Conservation (phyloP, 768 basidiomycete genomes). For the Lepiota brunneoincarnata region DNA sequence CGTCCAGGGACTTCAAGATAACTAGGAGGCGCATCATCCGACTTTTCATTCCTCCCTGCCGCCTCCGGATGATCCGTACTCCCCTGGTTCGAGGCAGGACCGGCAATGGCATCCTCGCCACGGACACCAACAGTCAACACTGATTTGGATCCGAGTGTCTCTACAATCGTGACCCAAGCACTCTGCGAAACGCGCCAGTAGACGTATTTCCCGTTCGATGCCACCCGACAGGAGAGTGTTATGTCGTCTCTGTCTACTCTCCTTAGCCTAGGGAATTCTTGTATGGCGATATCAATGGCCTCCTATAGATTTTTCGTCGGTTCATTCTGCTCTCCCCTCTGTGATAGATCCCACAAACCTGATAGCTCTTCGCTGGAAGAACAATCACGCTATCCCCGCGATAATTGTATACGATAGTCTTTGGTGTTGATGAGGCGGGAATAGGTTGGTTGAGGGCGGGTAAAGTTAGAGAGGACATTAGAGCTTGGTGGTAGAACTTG, state of each 20-base stretch:
- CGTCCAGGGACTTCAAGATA: constrained; percentile 36
- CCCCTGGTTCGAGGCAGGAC: background rate
- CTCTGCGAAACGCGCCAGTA: constrained; percentile 48
- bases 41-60: too few species aligned
- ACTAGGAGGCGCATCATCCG: constrained; percentile 23
- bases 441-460: too few species aligned
- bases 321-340: background rate
- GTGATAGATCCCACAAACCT: constrained; percentile 27
- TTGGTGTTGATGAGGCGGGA: constrained; percentile 43
- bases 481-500: too few species aligned
- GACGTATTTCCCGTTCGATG: constrained; percentile 28
- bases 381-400: constrained; percentile 24
- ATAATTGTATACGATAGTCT: constrained; percentile 39
- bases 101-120: constrained; percentile 3
- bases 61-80: too few species aligned
- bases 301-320: constrained; percentile 32
- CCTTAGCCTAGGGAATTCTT: constrained; percentile 45
- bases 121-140: constrained; percentile 4
- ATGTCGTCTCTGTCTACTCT: constrained; percentile 37
- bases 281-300: constrained; percentile 48
- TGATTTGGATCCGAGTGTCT: constrained; percentile 5
- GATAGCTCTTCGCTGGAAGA: constrained; percentile 37
- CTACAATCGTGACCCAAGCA: constrained; percentile 38
- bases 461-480: too few species aligned
- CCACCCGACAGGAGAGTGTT: constrained; percentile 37